A percentile compares a stretch with the other conserved stretches of the same genome.
phyloP scores from a whole-genome alignment of 768 basidiomycete species.

The Tephrocybe sp. region DNA sequence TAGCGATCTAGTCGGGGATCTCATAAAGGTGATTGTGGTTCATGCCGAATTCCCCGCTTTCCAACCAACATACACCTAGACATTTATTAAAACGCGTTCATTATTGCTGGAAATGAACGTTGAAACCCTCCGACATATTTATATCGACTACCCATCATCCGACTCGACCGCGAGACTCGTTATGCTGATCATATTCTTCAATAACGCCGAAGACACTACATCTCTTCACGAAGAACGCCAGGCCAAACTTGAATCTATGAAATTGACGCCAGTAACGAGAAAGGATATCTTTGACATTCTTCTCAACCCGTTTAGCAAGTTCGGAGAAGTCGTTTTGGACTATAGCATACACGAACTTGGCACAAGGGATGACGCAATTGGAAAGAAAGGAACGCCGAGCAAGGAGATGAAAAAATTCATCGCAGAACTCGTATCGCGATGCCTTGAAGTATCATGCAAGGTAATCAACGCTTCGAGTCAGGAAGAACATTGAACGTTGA shows the following conservation, averaged over 20 bases:
- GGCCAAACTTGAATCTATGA: slow-evolving; percentile 52
- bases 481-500: no score
- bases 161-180: slow-evolving; percentile 64
- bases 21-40: slow-evolving; percentile 53
- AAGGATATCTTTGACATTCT: slow-evolving; percentile 63
- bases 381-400: slow-evolving; percentile 38
- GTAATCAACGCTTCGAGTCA: no score
- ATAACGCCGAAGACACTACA: slow-evolving; percentile 34
- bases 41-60: slow-evolving; percentile 4
- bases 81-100: slow-evolving; percentile 68
- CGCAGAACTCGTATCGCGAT: slow-evolving; percentile 56
- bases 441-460: slow-evolving; percentile 63
- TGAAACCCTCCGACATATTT: slow-evolving; percentile 58
- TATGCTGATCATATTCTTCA: slow-evolving; percentile 69
- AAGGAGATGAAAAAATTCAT: slow-evolving; percentile 46
- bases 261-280: slow-evolving; percentile 52
- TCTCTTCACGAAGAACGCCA: slow-evolving; percentile 34
- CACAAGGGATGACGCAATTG: slow-evolving; percentile 28
- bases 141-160: slow-evolving; percentile 61
- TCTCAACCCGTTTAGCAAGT: slow-evolving; percentile 68
- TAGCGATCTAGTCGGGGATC: slow-evolving; percentile 56
- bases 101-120: slow-evolving; percentile 49
- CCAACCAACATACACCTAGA: slow-evolving; percentile 34
- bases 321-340: slow-evolving; percentile 46
- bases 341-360: slow-evolving; percentile 41